These are phyloP conservation scores for Neurospora hispaniola DNA, from an alignment of 495 filamentous ascomycete species.

Conservation along the genomic window DNA sequence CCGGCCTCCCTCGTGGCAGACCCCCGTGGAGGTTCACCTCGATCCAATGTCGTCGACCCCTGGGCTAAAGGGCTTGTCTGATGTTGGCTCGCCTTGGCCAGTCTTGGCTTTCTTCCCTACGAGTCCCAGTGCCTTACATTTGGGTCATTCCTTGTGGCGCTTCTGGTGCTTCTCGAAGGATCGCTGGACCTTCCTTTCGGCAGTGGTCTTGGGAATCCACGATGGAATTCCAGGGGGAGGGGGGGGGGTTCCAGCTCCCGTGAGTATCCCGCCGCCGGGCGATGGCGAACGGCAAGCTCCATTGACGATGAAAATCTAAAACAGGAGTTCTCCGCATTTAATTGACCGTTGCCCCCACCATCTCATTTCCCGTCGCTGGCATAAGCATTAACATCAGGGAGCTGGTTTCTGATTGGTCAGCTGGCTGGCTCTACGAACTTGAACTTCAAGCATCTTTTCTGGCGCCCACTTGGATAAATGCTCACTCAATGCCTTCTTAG, in stretches of 20 bases:
- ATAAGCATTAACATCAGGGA: neutral
- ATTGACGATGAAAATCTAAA: neutral
- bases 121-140: neutral
- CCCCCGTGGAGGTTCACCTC: neutral
- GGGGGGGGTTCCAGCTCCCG: neutral
- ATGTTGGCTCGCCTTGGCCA: neutral
- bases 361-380: neutral
- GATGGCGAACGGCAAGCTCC: neutral
- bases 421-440: neutral
- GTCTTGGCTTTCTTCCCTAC: neutral
- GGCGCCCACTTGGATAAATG: neutral
- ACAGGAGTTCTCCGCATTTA: neutral
- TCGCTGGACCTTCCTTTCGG: neutral
- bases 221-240: neutral
- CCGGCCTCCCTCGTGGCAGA: neutral
- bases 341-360: neutral
- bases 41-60: neutral
- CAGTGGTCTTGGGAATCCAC: neutral
- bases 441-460: neutral
- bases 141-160: neutral
- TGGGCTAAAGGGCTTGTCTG: neutral
- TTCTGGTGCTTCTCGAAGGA: neutral
- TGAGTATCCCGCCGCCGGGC: neutral
- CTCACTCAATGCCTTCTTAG: neutral
- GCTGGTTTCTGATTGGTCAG: neutral